Conservation (phyloP, 31 red algal species). For the Bonnemaisonia californica region DNA sequence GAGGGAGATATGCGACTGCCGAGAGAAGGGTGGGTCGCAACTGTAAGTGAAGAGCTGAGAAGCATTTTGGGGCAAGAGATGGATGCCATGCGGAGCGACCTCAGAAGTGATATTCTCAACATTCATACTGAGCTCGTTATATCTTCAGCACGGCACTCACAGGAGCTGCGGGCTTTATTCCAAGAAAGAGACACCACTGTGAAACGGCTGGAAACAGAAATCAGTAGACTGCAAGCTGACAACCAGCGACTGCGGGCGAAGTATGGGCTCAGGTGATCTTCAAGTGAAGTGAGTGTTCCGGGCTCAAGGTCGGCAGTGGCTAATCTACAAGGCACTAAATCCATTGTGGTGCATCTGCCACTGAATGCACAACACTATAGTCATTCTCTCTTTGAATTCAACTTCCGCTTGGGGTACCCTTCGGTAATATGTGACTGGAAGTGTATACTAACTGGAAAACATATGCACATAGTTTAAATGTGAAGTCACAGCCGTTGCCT, state of each 20-base stretch:
- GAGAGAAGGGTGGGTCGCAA: neutral
- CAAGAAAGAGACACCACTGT: slow-evolving; percentile 39
- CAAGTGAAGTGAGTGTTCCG: too few species aligned
- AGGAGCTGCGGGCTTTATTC: slow-evolving; percentile 19
- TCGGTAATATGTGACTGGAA: too few species aligned
- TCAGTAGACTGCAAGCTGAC: slow-evolving; percentile 31
- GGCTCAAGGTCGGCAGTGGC: too few species aligned
- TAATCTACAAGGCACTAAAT: too few species aligned
- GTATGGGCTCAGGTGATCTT: slow-evolving; percentile 34
- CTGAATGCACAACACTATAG: too few species aligned
- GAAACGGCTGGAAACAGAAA: slow-evolving; percentile 40
- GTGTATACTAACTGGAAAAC: slow-evolving; percentile 34
- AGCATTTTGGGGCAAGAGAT: slow-evolving; percentile 47
- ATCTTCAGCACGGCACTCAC: slow-evolving; percentile 18
- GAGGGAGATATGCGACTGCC: neutral
- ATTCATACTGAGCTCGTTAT: slow-evolving; percentile 66
- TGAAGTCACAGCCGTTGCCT: slow-evolving; percentile 41
- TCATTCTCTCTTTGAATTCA: too few species aligned
- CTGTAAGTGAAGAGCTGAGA: slow-evolving; percentile 24
- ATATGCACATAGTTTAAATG: slow-evolving; percentile 57
- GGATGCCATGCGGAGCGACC: slow-evolving; percentile 47
- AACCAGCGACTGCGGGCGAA: slow-evolving; percentile 44
- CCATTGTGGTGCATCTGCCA: too few species aligned
- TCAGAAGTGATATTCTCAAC: slow-evolving; percentile 46
- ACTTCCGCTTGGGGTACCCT: too few species aligned